These are phyloP conservation scores for Heritiera fomes DNA, from an alignment of 345 rosid species.

Conservation along the genomic window DNA sequence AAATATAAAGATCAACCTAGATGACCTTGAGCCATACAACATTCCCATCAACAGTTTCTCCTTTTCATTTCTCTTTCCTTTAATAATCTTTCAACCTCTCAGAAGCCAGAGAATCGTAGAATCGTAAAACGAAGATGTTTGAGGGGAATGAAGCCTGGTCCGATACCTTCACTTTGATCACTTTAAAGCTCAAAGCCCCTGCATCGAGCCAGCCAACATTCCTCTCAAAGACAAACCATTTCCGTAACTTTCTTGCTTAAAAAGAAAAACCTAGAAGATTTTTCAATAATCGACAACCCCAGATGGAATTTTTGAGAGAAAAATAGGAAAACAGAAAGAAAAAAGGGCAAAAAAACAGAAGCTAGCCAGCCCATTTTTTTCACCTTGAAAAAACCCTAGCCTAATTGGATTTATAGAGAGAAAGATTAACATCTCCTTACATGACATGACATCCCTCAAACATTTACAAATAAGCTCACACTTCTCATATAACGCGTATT, in stretches of 20 bases:
- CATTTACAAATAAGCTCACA: conserved; percentile 10
- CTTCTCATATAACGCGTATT: conserved; percentile 7
- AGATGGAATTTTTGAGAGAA: background rate
- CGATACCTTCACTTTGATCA: conserved; percentile 23
- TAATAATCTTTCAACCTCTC: background rate
- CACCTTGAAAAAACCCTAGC: conserved; percentile 19
- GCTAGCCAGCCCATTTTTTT: background rate
- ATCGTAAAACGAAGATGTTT: background rate
- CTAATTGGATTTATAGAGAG: conserved; percentile 29
- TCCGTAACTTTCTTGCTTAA: background rate
- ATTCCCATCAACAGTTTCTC: conserved; percentile 48
- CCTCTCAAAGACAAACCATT: conserved; percentile 28
- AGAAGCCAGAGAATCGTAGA: background rate
- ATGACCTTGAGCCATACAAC: conserved; percentile 58
- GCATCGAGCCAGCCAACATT: conserved; percentile 23
- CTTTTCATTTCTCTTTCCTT: conserved; percentile 1
- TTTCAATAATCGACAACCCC: background rate
- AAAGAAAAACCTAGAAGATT: background rate
- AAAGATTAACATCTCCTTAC: background rate
- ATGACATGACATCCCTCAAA: background rate
- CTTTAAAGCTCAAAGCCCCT: conserved; percentile 15
- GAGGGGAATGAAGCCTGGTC: conserved; percentile 35
- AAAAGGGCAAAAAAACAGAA: background rate
- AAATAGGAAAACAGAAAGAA: background rate
- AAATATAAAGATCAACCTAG: conserved; percentile 27